Evolutionary conservation across 345 rosid genomes (phyloP).

Genomic region (Pelargonium nanum): DNA sequence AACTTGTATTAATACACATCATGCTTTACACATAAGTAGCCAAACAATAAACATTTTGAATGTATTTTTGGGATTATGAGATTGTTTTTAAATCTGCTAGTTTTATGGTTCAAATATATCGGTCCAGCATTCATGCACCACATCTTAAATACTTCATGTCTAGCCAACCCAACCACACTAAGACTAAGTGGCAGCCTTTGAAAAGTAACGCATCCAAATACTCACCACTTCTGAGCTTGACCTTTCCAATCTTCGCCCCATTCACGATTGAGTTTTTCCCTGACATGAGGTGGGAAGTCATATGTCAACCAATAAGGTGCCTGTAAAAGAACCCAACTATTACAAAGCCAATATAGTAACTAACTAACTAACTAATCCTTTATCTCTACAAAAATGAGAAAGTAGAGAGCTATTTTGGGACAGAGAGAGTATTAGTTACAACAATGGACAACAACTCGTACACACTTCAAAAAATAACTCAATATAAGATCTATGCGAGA

Average conservation of each 20-base stretch:
- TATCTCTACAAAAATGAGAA: too few relatives aligned
- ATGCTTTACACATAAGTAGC: too few relatives aligned
- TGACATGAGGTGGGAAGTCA: constrained; percentile 80
- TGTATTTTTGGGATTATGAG: background rate
- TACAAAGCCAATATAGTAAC: background rate
- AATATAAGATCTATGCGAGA: background rate
- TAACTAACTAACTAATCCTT: too few relatives aligned
- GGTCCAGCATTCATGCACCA: background rate
- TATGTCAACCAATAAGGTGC: constrained; percentile 79
- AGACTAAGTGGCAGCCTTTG: background rate
- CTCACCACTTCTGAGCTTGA: constrained; percentile 95
- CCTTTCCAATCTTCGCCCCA: constrained; percentile 99
- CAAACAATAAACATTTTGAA: too few relatives aligned
- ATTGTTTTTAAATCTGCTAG: background rate
- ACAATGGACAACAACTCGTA: constrained; percentile 2
- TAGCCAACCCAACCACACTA: background rate
- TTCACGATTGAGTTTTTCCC: constrained; percentile 65
- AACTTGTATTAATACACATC: too few relatives aligned
- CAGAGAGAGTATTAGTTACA: too few relatives aligned
- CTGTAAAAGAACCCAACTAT: constrained; percentile 23
- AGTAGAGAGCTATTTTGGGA: too few relatives aligned
- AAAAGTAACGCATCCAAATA: background rate
- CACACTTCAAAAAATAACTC: background rate
- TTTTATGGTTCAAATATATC: background rate
- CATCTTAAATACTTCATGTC: background rate